phyloP scores from a whole-genome alignment of 176 grass and related monocot species.

The Luzula sylvatica region DNA sequence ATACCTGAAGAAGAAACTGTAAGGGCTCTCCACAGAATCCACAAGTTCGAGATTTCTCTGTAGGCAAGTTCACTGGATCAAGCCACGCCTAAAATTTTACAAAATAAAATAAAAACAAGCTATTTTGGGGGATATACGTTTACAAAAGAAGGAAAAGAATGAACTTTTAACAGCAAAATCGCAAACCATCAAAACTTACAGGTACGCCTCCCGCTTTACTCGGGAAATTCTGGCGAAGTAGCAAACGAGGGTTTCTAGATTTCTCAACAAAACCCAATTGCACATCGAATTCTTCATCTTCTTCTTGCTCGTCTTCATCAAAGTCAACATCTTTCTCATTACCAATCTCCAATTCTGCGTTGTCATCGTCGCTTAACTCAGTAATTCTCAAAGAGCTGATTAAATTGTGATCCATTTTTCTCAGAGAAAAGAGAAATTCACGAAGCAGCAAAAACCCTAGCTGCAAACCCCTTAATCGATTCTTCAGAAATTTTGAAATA shows the following conservation, averaged over 20 bases:
- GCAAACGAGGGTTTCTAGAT: conserved; percentile 31
- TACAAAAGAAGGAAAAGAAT: neutral
- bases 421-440: too few species aligned
- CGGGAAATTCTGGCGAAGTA: conserved; percentile 72
- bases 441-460: too few species aligned
- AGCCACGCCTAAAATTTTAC: conserved; percentile 50
- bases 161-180: neutral
- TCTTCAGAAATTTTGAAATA: too few species aligned
- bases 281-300: conserved; percentile 37
- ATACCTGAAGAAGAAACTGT: conserved; percentile 80
- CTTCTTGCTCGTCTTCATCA: conserved; percentile 39
- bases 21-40: conserved; percentile 72
- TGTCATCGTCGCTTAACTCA: neutral
- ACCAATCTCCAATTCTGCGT: neutral
- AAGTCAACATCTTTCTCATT: conserved; percentile 13
- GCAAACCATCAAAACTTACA: too few species aligned
- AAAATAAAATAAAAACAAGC: neutral
- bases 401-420: conserved; percentile 4
- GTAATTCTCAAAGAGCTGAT: neutral
- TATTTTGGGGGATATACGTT: too few species aligned
- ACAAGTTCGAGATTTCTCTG: conserved; percentile 32
- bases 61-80: conserved; percentile 60
- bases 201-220: conserved; percentile 73
- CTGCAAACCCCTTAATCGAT: too few species aligned
- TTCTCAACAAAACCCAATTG: conserved; percentile 53